Evolutionary conservation across 306 rosid genomes (phyloP).

Genomic region (Cucumis hystrix): DNA sequence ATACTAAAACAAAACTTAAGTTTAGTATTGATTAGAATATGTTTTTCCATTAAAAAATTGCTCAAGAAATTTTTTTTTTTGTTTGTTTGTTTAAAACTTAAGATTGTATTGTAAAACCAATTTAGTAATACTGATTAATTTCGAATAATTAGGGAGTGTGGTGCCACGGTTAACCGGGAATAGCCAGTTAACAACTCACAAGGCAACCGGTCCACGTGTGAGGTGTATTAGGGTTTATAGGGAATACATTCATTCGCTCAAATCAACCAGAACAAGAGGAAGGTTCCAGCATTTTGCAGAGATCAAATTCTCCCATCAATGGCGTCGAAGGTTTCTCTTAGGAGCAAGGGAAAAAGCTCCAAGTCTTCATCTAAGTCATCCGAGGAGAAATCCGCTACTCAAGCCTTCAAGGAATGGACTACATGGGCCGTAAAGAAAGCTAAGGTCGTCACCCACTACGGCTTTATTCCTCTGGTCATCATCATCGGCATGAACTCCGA

Average conservation of each 20-base stretch:
- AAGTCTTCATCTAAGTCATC: constrained; percentile 42
- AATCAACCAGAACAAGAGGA: background rate
- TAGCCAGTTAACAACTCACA: background rate
- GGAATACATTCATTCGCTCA: background rate
- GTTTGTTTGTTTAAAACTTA: too few species aligned
- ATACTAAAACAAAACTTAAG: too few species aligned
- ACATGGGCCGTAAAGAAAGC: constrained; percentile 67
- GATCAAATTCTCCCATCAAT: constrained; percentile 8
- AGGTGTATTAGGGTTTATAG: background rate
- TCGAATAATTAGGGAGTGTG: background rate
- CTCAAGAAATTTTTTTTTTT: too few species aligned
- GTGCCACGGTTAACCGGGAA: background rate
- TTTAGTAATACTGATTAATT: too few species aligned
- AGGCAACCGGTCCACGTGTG: background rate
- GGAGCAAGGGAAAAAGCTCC: constrained; percentile 49
- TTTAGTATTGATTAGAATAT: too few species aligned
- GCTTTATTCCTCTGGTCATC: constrained; percentile 85
- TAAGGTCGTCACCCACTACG: constrained; percentile 75
- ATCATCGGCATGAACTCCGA: constrained; percentile 91
- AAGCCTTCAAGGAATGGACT: constrained; percentile 63
- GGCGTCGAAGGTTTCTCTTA: constrained; percentile 73
- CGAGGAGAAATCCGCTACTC: constrained; percentile 27
- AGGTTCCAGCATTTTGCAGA: background rate
- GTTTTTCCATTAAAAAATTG: too few species aligned
- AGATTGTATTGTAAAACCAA: too few species aligned